Evolutionary conservation across 2,329 filamentous ascomycete species (phyloP), one percentile per base, ranked within the genome.

Genomic region (Venturia carpophila): DNA sequence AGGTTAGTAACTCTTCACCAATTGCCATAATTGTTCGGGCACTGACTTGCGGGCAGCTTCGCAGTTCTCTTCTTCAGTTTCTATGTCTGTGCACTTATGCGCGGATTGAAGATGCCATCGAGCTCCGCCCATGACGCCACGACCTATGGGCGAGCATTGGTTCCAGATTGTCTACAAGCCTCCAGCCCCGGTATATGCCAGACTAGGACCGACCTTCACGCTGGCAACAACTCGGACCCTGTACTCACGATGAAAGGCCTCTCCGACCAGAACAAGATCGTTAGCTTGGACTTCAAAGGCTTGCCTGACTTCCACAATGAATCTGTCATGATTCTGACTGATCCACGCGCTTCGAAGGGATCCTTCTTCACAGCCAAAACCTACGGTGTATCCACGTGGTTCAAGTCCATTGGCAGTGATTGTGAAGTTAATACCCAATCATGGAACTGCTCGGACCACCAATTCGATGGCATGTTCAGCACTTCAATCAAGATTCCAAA

Each of bases 391-490:
- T 42, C 60, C 5, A 61, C 60, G 5, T 39, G 15, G 37, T 61
- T 61, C 39, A 61, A 42, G 24, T 15, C 10, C n/a, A 61, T 61
- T 27, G 60, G 60, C 37, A 15, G 5, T 27, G 39, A 61, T 2
- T 61, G 60, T 45, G 39, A 42, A 13, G 24, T 61, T 4, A 61
- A 5, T 17, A 17, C 37, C 27, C 37, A 42, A 45, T 61, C 60
- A 15, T 61, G 37, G 37, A 61, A 61, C 27, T 61, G 60, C 27
- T 42, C 60, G 11, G 60, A 61, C 19, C 42, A 61, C 21, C 24
- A 42, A 17, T 61, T 61, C 15, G 60, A 45, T 5, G 60, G 60
- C 42, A 61, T 24, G 13, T 42, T 61, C 21, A 61, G 2, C 39
- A 17, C 3, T 17, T 10, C 34, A 61, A 1, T 61, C 19, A 61